Evolutionary conservation across 2,329 filamentous ascomycete genomes (phyloP).

Genomic region (Penicillium frequentans): DNA sequence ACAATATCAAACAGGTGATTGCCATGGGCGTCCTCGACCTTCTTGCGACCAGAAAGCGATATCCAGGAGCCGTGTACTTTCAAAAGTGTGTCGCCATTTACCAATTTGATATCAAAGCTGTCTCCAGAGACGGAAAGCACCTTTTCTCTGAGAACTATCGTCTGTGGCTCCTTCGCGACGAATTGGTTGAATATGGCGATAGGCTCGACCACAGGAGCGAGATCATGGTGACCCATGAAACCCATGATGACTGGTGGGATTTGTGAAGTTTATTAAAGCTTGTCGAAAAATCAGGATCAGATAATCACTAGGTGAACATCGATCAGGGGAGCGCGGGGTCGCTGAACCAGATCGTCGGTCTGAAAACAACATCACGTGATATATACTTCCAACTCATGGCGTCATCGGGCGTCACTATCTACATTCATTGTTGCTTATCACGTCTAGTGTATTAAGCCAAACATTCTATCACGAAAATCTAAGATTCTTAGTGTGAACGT

Average conservation of each 20-base stretch:
- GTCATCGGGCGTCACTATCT: neutral
- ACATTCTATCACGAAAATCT: too few relatives aligned
- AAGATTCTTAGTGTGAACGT: too few relatives aligned
- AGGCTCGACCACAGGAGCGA: slow-evolving; percentile 16
- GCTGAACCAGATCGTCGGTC: neutral
- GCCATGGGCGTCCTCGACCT: slow-evolving; percentile 18
- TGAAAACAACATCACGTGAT: neutral
- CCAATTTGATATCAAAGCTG: slow-evolving; percentile 62
- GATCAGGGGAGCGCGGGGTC: neutral
- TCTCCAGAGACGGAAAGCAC: slow-evolving; percentile 63
- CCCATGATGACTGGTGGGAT: slow-evolving; percentile 6
- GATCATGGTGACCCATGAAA: slow-evolving; percentile 12
- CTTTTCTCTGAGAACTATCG: slow-evolving; percentile 61
- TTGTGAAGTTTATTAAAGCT: neutral
- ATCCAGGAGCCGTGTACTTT: slow-evolving; percentile 58
- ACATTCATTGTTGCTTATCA: neutral
- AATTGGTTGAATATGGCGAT: slow-evolving; percentile 22
- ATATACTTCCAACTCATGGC: neutral
- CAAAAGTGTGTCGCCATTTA: slow-evolving; percentile 55
- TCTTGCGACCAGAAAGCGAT: slow-evolving; percentile 22
- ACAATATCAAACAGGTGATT: slow-evolving; percentile 24
- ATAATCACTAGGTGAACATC: neutral
- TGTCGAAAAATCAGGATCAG: neutral
- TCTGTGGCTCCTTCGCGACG: slow-evolving; percentile 27
- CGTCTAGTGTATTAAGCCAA: too few relatives aligned